A percentile compares a stretch with the other conserved stretches of the same genome.
Evolutionary conservation across 2,329 filamentous ascomycete genomes (phyloP).

Genomic region (Hymenoscyphus fraxineus): DNA sequence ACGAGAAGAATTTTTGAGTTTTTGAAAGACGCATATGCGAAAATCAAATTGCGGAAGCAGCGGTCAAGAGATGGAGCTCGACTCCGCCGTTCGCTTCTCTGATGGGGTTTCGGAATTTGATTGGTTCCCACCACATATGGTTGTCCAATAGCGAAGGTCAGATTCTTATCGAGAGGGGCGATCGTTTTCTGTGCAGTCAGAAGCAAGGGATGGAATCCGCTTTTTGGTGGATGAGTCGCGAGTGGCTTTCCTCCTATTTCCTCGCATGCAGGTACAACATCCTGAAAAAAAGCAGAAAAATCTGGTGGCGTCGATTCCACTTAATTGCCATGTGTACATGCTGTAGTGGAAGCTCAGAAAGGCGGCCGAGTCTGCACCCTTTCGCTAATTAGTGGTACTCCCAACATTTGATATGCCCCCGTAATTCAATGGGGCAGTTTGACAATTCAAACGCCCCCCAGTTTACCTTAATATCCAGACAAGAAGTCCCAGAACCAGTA

Average conservation of each 20-base stretch:
- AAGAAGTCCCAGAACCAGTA: background rate
- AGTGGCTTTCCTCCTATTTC: background rate
- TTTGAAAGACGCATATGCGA: background rate
- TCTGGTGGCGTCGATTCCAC: background rate
- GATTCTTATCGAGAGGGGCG: conserved; percentile 2
- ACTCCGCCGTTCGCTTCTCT: background rate
- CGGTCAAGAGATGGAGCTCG: conserved; percentile 1
- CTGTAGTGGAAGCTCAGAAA: conserved; percentile 1
- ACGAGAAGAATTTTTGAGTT: background rate
- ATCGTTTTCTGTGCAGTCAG: background rate
- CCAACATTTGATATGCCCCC: background rate
- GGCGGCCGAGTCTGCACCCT: background rate
- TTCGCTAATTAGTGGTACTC: background rate
- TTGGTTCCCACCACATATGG: background rate
- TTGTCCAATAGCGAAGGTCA: background rate
- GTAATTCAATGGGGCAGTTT: background rate
- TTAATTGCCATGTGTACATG: conserved; percentile 3
- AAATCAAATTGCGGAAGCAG: background rate
- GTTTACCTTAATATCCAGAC: background rate
- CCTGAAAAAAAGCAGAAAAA: background rate
- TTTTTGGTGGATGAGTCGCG: background rate
- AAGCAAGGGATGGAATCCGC: background rate
- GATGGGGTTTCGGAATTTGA: background rate
- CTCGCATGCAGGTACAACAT: background rate
- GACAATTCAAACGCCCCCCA: background rate